These are phyloP conservation scores for Colletotrichum falcatum DNA, from an alignment of 2,329 filamentous ascomycete genomes.

Conservation along the genomic window DNA sequence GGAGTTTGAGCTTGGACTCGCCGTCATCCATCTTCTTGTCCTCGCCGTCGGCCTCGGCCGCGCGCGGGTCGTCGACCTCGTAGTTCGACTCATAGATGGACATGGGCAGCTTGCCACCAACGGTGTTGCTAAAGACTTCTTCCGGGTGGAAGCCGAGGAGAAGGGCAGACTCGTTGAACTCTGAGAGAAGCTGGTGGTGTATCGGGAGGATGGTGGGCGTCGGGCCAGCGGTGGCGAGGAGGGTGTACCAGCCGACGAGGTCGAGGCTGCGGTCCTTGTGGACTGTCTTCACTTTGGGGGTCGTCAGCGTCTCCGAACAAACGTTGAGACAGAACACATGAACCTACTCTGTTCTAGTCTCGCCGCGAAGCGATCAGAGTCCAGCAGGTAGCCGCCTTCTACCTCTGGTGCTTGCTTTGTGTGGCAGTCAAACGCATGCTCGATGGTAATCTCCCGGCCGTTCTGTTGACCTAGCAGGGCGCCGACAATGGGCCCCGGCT, in stretches of 20 bases:
- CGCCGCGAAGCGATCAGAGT: constrained; percentile 78
- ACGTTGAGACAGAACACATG: too few species aligned
- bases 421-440: constrained; percentile 91
- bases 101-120: constrained; percentile 85
- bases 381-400: constrained; percentile 71
- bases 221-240: constrained; percentile 80
- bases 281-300: constrained; percentile 79
- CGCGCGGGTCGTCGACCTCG: constrained; percentile 72
- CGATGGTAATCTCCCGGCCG: constrained; percentile 89
- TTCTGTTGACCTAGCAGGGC: constrained; percentile 92
- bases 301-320: constrained; percentile 8
- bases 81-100: constrained; percentile 90
- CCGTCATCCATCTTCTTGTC: constrained; percentile 80
- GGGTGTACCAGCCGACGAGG: constrained; percentile 92
- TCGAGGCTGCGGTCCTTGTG: constrained; percentile 87
- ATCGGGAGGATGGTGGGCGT: constrained; percentile 75
- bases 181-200: constrained; percentile 79
- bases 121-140: constrained; percentile 63
- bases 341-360: constrained; percentile 86
- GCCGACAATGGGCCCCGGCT: constrained; percentile 82
- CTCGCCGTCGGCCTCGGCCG: constrained; percentile 63
- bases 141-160: constrained; percentile 88
- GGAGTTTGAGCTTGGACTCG: constrained; percentile 68
- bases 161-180: constrained; percentile 87
- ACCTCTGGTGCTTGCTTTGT: constrained; percentile 57